Percentiles rank a stretch among this genome's conserved stretches.
phyloP scores from a whole-genome alignment of 352 stramenopile species.

The Pythium coloratum region DNA sequence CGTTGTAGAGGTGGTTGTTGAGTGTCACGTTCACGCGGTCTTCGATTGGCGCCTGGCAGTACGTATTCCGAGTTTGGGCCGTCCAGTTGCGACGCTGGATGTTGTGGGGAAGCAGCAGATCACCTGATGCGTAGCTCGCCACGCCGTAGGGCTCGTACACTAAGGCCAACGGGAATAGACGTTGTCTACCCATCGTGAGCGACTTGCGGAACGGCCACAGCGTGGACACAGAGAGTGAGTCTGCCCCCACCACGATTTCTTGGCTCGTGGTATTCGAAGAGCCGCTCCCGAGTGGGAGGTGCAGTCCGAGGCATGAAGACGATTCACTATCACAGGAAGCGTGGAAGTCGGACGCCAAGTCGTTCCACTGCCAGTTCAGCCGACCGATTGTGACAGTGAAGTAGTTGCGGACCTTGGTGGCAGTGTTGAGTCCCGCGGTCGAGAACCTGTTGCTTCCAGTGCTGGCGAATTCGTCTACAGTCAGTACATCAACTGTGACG shows the following conservation, averaged over 20 bases:
- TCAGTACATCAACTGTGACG: background rate
- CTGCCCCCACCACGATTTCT: background rate
- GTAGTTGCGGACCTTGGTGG: constrained; percentile 17
- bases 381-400: constrained; percentile 17
- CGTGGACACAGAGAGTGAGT: background rate
- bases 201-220: background rate
- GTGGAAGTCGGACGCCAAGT: constrained; percentile 1
- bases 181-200: background rate
- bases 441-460: background rate
- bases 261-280: background rate
- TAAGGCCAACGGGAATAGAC: background rate
- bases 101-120: background rate
- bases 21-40: background rate
- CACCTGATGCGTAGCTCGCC: background rate
- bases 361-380: constrained; percentile 8
- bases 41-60: too few relatives aligned
- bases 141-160: too few relatives aligned
- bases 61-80: too few relatives aligned
- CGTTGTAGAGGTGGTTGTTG: constrained; percentile 8
- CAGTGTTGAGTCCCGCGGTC: background rate
- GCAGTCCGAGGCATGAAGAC: background rate
- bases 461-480: too few relatives aligned
- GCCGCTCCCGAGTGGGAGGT: background rate
- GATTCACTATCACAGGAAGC: background rate
- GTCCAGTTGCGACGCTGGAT: background rate